Evolutionary conservation across 1,284 basidiomycete species (phyloP).

Genomic region (Puccinia brachypodii): DNA sequence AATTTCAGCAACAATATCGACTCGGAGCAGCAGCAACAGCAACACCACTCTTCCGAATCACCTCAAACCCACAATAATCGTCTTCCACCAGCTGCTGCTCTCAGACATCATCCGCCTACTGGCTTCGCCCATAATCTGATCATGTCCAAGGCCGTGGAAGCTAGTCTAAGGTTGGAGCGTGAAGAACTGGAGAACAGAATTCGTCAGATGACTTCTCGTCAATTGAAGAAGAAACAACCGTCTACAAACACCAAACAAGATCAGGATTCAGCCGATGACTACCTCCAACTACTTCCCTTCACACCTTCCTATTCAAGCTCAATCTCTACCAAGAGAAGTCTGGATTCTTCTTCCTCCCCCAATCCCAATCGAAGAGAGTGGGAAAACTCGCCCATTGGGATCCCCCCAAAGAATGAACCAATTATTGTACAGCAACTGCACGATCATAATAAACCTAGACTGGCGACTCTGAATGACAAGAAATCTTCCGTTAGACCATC

Average conservation of each 20-base stretch:
- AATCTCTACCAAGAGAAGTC: background rate
- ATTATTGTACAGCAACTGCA: background rate
- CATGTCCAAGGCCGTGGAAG: constrained; percentile 33
- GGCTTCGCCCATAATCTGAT: constrained; percentile 29
- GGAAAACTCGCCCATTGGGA: constrained; percentile 11
- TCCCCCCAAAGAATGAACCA: constrained; percentile 1
- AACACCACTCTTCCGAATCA: background rate
- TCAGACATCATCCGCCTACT: constrained; percentile 2
- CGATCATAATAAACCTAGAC: background rate
- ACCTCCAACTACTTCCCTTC: constrained; percentile 2
- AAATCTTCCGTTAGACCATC: background rate
- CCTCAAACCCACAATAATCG: constrained; percentile 1
- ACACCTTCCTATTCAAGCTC: constrained; percentile 22
- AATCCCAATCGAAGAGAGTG: background rate
- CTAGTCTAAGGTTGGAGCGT: constrained; percentile 26
- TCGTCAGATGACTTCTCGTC: constrained; percentile 2
- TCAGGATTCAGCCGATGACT: background rate
- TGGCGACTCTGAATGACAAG: background rate
- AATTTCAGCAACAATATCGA: background rate
- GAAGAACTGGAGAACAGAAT: constrained; percentile 31
- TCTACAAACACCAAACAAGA: background rate
- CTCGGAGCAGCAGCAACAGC: background rate
- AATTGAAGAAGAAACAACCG: background rate
- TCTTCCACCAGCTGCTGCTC: background rate
- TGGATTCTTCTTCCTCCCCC: background rate